phyloP scores from a whole-genome alignment of 2,329 filamentous ascomycete genomes.

The Mycosphaerelloides madeirae region DNA sequence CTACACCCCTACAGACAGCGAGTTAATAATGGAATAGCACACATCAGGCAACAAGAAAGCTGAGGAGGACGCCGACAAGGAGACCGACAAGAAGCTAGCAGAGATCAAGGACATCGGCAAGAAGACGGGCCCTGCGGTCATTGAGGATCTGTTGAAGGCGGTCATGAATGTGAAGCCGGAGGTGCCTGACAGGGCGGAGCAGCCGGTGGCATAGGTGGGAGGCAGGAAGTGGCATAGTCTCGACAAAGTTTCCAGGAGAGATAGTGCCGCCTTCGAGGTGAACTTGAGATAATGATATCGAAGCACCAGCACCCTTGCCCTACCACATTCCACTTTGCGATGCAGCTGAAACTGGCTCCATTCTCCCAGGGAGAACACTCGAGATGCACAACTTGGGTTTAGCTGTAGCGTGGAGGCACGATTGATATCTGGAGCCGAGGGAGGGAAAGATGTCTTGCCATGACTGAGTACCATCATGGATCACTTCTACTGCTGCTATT shows the following conservation, averaged over 20 bases:
- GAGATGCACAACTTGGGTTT: too few species aligned
- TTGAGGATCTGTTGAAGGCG: slow-evolving; percentile 77
- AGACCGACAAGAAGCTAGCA: slow-evolving; percentile 74
- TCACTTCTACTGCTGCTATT: neutral
- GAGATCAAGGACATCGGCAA: slow-evolving; percentile 76
- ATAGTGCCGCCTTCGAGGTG: neutral
- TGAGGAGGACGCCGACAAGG: slow-evolving; percentile 68
- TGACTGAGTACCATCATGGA: too few species aligned
- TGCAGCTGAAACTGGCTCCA: too few species aligned
- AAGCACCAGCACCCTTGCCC: too few species aligned
- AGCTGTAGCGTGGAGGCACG: too few species aligned
- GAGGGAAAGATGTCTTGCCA: too few species aligned
- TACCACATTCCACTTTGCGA: too few species aligned
- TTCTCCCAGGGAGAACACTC: too few species aligned
- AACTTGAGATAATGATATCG: slow-evolving; percentile 1
- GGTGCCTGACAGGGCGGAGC: slow-evolving; percentile 45
- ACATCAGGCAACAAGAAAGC: slow-evolving; percentile 78
- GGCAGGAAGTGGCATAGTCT: neutral
- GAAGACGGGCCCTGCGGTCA: slow-evolving; percentile 72
- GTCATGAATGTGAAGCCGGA: slow-evolving; percentile 79
- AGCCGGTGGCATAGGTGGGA: slow-evolving; percentile 23
- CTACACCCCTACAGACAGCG: neutral
- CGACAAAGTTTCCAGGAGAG: too few species aligned
- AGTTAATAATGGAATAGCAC: slow-evolving; percentile 56
- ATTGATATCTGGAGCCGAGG: too few species aligned